Evolutionary conservation across 345 rosid genomes (phyloP), one percentile per base, ranked within the genome.

Genomic region (Dipteronia dyeriana): DNA sequence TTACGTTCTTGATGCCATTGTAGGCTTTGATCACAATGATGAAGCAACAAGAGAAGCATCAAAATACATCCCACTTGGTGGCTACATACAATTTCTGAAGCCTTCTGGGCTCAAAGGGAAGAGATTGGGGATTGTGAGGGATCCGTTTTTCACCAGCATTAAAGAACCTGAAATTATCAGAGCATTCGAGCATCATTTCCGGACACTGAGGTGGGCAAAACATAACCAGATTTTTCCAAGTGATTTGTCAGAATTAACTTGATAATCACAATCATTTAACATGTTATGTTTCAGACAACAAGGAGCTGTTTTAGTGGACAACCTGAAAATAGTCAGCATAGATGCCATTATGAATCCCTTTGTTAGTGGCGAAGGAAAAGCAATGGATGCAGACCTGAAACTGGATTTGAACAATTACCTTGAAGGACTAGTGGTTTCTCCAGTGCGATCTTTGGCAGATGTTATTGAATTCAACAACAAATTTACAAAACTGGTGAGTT

Each of bases 1-100:
- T 59, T 79, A 82, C 60, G 84, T 88, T 53, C 90, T 89, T 54
- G 95, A 91, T 78, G 91, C 88, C 80, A 81, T 91, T 20, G 88
- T 56, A 9, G 91, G 91, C 45, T 76, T 80, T 34, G 91, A 89
- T 85, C 64, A 61, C 6, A 71, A 78, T 8, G 93, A 89, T 41
- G 47, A 79, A 47, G 94, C 88, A 45, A 92, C 92, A 0, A 77
- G 43, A 57, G 26, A 45, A 3, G 92, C 93, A 0, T 74, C 90
- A 0, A 43, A 80, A 49, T 80, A 76, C 82, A 91, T 86, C 38
- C 92, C 94, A 2, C 6, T 22, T n/a, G 92, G 88, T 2, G 92
- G 94, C 68, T 91, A 88, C 78, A 85, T 77, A 73, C 86, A 85
- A 60, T 90, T 90, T 70, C 84, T 87, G 13, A 87, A 79, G 23